A percentile compares a stretch with the other conserved stretches of the same genome.
phyloP scores from a whole-genome alignment of 2,329 filamentous ascomycete species.

The Cladobotryum protrusum region DNA sequence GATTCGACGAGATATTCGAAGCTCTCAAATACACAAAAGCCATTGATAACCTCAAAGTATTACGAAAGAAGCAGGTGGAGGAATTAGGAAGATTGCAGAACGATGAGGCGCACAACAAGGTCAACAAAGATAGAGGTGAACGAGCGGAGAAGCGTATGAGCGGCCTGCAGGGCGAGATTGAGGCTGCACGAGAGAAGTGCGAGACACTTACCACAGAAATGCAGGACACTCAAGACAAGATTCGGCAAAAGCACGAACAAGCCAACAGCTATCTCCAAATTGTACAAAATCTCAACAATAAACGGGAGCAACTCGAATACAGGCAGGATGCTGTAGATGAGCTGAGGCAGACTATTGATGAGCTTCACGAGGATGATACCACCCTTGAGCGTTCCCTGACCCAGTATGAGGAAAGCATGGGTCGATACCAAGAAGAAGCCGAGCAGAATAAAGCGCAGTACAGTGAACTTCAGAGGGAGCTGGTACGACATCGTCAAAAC shows the following conservation, averaged over 20 bases:
- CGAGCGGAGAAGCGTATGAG: conserved; percentile 60
- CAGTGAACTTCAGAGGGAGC: conserved; percentile 51
- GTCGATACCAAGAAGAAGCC: conserved; percentile 57
- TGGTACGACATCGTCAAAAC: conserved; percentile 38
- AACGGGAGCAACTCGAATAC: conserved; percentile 66
- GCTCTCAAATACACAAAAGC: conserved; percentile 95
- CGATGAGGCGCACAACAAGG: conserved; percentile 70
- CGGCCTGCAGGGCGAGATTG: conserved; percentile 61
- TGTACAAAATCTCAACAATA: conserved; percentile 68
- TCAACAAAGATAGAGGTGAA: conserved; percentile 78
- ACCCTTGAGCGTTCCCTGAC: conserved; percentile 65
- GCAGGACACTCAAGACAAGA: conserved; percentile 49
- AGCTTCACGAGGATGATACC: conserved; percentile 72
- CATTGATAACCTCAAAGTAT: conserved; percentile 85
- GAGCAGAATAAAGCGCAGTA: conserved; percentile 60
- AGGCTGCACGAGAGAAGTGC: conserved; percentile 52
- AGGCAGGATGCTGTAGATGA: conserved; percentile 65
- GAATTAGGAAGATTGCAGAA: conserved; percentile 67
- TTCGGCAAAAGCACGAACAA: conserved; percentile 62
- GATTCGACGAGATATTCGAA: conserved; percentile 97
- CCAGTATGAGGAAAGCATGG: conserved; percentile 71
- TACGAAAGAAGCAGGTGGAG: conserved; percentile 77
- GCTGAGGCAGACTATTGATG: conserved; percentile 65
- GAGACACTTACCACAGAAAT: conserved; percentile 55
- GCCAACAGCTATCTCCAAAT: conserved; percentile 69